Percentiles rank a stretch among this genome's conserved stretches.
Evolutionary conservation across 2,329 filamentous ascomycete species (phyloP).

Genomic region (Immersiporthe knoxdaviesiana): DNA sequence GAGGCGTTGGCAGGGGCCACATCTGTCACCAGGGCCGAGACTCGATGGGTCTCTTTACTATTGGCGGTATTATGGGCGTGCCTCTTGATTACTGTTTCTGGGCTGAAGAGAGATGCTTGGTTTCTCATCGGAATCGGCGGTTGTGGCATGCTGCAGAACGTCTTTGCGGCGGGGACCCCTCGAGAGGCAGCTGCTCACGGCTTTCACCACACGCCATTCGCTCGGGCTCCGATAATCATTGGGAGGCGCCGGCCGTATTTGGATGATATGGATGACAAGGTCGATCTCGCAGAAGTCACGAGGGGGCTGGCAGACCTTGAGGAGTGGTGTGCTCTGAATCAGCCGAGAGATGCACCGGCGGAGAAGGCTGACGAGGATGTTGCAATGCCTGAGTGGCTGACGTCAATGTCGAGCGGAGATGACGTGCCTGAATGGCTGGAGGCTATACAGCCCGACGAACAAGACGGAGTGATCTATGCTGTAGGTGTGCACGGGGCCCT

Average conservation of each 20-base stretch:
- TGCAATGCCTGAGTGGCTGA: background rate
- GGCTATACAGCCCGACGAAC: background rate
- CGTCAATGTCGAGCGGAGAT: background rate
- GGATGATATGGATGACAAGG: background rate
- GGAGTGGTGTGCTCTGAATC: background rate
- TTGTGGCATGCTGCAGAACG: slow-evolving; percentile 11
- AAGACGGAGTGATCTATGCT: slow-evolving; percentile 14
- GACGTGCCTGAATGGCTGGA: slow-evolving; percentile 1
- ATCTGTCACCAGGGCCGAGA: background rate
- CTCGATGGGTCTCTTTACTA: background rate
- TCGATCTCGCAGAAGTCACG: background rate
- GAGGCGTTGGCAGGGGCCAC: background rate
- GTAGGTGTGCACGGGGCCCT: slow-evolving; percentile 29
- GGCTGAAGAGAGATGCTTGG: slow-evolving; percentile 4
- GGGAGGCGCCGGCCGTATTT: background rate
- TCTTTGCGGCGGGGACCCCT: slow-evolving; percentile 5
- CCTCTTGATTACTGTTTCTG: slow-evolving; percentile 3
- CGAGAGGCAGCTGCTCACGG: background rate
- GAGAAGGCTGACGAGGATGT: background rate
- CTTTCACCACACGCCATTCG: background rate
- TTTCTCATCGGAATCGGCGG: slow-evolving; percentile 10
- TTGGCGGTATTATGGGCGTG: slow-evolving; percentile 3
- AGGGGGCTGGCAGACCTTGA: background rate
- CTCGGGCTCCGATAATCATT: background rate
- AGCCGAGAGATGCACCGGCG: background rate